Percentiles rank a stretch among this genome's conserved stretches.
Conservation (phyloP, 345 rosid species). For the Aegle marmelos region DNA sequence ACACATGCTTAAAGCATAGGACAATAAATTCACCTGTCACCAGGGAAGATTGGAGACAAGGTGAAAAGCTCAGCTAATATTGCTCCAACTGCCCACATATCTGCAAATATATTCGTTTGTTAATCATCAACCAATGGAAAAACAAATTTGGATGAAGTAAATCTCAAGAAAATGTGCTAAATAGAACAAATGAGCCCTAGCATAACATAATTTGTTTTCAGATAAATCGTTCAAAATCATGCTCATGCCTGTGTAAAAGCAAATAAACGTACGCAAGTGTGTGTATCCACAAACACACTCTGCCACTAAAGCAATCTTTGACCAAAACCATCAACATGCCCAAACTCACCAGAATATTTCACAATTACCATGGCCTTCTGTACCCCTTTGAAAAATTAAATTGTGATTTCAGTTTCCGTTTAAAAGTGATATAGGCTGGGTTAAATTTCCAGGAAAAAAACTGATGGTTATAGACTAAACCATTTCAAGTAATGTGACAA, state of each 20-base stretch:
- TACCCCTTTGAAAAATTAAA: not conserved
- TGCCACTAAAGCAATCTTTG: not conserved
- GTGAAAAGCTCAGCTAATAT: slow-evolving; percentile 92
- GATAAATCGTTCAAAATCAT: not conserved
- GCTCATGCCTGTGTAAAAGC: not conserved
- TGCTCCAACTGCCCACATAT: slow-evolving; percentile 99
- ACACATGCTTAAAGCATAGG: not conserved
- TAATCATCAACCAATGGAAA: slow-evolving; percentile 16
- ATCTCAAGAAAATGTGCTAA: slow-evolving; percentile 5
- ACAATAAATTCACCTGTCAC: slow-evolving; percentile 66
- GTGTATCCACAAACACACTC: not conserved
- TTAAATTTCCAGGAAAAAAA: not conserved
- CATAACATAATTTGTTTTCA: not conserved
- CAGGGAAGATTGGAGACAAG: slow-evolving; percentile 82
- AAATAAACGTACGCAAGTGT: no score
- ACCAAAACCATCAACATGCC: not conserved
- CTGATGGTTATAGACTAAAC: not conserved
- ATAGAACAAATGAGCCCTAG: slow-evolving; percentile 4
- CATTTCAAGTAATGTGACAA: not conserved
- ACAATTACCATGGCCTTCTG: not conserved
- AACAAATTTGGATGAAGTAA: not conserved
- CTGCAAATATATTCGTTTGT: slow-evolving; percentile 38
- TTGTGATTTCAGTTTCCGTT: not conserved
- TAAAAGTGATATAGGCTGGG: not conserved
- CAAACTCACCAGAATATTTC: not conserved